Conservation (phyloP, 495 filamentous ascomycete species). For the Hypoxylon crocopeplum region DNA sequence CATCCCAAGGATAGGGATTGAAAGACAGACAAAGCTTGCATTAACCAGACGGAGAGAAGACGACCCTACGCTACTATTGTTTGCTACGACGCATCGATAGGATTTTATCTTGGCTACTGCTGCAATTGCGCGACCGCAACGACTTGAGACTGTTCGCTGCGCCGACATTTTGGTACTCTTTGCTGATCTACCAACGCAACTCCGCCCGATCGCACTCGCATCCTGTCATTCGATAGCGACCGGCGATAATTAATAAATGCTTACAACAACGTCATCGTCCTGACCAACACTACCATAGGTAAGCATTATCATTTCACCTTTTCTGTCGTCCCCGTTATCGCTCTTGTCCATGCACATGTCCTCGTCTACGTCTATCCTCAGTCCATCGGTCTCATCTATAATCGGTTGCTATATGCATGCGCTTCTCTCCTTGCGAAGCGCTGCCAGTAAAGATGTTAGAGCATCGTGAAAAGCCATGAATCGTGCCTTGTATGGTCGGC, state of each 20-base stretch:
- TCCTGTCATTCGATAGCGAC: slow-evolving; percentile 29
- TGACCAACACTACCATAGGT: slow-evolving; percentile 24
- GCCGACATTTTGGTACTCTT: slow-evolving; percentile 29
- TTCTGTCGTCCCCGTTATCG: slow-evolving; percentile 4
- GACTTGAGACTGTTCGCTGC: background rate
- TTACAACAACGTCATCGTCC: slow-evolving; percentile 24
- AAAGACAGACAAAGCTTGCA: too few relatives aligned
- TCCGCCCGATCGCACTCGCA: slow-evolving; percentile 13
- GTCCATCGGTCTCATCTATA: too few relatives aligned
- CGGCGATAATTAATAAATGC: slow-evolving; percentile 16
- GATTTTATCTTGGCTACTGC: too few relatives aligned
- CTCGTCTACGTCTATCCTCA: too few relatives aligned
- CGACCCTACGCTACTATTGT: too few relatives aligned
- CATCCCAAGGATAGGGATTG: too few relatives aligned
- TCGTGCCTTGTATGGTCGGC: slow-evolving; percentile 16
- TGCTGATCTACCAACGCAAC: slow-evolving; percentile 27
- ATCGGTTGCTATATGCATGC: too few relatives aligned
- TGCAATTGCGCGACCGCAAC: background rate
- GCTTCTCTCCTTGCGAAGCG: background rate
- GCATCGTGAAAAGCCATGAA: slow-evolving; percentile 18
- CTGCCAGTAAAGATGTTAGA: background rate
- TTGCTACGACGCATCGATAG: background rate
- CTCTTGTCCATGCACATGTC: background rate
- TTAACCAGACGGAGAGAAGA: too few relatives aligned
- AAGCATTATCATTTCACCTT: slow-evolving; percentile 30